Conservation (phyloP, 805 yeast species). For the Wickerhamiella dianesei region DNA sequence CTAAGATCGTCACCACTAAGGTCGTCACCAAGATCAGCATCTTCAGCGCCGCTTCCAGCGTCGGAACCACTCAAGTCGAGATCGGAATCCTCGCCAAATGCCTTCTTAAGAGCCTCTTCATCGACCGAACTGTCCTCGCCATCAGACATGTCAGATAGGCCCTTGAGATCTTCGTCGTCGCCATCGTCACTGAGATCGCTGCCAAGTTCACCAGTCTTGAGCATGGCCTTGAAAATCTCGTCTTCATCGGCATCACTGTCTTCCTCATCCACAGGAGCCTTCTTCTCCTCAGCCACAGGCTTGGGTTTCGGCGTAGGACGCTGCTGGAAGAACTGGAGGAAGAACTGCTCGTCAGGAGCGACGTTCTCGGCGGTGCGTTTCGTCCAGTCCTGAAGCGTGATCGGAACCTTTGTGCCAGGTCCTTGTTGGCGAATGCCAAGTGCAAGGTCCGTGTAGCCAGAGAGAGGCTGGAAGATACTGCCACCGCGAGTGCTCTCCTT, state of each 20-base stretch:
- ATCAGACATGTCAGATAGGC: neutral
- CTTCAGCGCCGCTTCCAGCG: neutral
- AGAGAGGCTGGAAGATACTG: conserved; percentile 95
- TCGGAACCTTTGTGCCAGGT: conserved; percentile 48
- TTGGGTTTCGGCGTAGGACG: conserved; percentile 22
- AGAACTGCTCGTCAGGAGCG: conserved; percentile 79
- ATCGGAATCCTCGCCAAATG: conserved; percentile 1
- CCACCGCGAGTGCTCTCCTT: conserved; percentile 64
- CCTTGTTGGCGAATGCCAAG: conserved; percentile 23
- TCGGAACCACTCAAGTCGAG: neutral
- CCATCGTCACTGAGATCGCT: conserved; percentile 2
- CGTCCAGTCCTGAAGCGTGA: conserved; percentile 75
- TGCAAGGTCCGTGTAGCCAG: conserved; percentile 37
- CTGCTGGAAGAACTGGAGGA: conserved; percentile 66
- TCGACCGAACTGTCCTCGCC: conserved; percentile 1
- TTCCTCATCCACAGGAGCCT: conserved; percentile 54
- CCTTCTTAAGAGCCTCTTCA: neutral
- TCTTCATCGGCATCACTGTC: conserved; percentile 32
- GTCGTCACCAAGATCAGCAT: conserved; percentile 2
- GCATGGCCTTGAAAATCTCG: conserved; percentile 1
- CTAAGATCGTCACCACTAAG: conserved; percentile 2
- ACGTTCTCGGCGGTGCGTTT: conserved; percentile 43
- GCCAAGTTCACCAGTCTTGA: conserved; percentile 1
- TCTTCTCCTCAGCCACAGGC: conserved; percentile 66
- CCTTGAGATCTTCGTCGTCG: neutral